phyloP scores from a whole-genome alignment of 768 basidiomycete species.

The Lentinula boryana region DNA sequence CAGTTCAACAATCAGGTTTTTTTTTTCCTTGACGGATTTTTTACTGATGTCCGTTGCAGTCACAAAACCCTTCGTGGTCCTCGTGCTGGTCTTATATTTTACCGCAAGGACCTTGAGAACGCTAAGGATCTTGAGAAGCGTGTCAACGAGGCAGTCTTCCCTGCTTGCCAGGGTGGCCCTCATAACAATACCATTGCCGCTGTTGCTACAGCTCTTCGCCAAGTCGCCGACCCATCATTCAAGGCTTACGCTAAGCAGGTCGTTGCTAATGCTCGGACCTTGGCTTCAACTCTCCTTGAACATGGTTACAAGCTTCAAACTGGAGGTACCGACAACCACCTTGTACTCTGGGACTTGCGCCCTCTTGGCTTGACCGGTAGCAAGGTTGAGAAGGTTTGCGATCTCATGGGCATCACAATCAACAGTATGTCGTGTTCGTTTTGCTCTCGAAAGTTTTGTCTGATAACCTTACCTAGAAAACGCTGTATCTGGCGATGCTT shows the following conservation, averaged over 20 bases:
- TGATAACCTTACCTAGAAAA: slow-evolving; percentile 53
- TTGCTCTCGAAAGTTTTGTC: neutral
- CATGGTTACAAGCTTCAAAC: slow-evolving; percentile 97
- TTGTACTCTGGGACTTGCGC: slow-evolving; percentile 96
- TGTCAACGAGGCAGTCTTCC: slow-evolving; percentile 98
- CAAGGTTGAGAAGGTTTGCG: slow-evolving; percentile 98
- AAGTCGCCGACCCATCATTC: slow-evolving; percentile 86
- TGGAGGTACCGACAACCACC: slow-evolving; percentile 94
- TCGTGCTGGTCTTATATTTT: slow-evolving; percentile 97
- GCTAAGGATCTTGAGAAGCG: slow-evolving; percentile 89
- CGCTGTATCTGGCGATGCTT: slow-evolving; percentile 94
- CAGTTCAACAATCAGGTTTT: slow-evolving; percentile 20
- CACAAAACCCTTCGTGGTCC: slow-evolving; percentile 99
- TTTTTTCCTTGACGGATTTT: neutral
- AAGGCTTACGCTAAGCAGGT: slow-evolving; percentile 93
- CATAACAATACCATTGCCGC: slow-evolving; percentile 98
- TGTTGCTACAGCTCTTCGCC: slow-evolving; percentile 87
- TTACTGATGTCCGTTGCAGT: slow-evolving; percentile 26
- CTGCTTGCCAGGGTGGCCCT: slow-evolving; percentile 98
- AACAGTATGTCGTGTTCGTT: slow-evolving; percentile 57
- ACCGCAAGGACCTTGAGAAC: slow-evolving; percentile 85
- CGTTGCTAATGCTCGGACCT: slow-evolving; percentile 76
- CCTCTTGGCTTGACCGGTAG: slow-evolving; percentile 95
- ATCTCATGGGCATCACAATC: slow-evolving; percentile 93
- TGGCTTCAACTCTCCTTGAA: slow-evolving; percentile 64